Evolutionary conservation across 169 alveolate genomes (phyloP).

Genomic region (Neospora caninum): DNA sequence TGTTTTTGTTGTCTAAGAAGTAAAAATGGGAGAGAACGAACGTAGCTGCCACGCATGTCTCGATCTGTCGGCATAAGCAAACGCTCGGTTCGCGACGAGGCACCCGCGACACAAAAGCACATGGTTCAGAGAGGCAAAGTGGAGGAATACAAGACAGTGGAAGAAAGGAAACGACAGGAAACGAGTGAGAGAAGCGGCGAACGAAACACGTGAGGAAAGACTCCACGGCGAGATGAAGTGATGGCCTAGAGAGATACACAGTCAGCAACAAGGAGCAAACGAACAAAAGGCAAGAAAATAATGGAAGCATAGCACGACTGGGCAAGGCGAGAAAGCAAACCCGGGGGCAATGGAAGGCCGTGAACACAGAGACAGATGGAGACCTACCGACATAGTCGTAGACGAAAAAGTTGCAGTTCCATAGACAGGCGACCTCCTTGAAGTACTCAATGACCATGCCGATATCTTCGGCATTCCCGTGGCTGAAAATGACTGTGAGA

Average conservation of each 20-base stretch:
- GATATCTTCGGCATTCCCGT: slow-evolving; percentile 91
- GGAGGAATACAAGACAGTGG: no score
- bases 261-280: background rate
- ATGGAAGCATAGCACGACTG: background rate
- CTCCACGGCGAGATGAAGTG: no score
- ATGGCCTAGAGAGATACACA: background rate
- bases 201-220: background rate
- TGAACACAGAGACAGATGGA: background rate
- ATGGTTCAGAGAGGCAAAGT: no score
- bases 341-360: background rate
- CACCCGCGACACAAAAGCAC: no score
- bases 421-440: slow-evolving; percentile 67
- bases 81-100: no score
- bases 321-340: background rate
- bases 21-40: no score
- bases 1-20: no score
- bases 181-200: background rate
- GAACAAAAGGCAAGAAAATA: background rate
- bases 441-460: slow-evolving; percentile 79
- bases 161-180: background rate
- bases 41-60: no score
- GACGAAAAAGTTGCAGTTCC: slow-evolving; percentile 80
- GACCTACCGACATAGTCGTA: slow-evolving; percentile 83
- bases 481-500: slow-evolving; percentile 86
- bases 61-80: no score